Evolutionary conservation across 495 filamentous ascomycete genomes (phyloP), one percentile per base, ranked within the genome.

Genomic region (Penicillium fimorum): DNA sequence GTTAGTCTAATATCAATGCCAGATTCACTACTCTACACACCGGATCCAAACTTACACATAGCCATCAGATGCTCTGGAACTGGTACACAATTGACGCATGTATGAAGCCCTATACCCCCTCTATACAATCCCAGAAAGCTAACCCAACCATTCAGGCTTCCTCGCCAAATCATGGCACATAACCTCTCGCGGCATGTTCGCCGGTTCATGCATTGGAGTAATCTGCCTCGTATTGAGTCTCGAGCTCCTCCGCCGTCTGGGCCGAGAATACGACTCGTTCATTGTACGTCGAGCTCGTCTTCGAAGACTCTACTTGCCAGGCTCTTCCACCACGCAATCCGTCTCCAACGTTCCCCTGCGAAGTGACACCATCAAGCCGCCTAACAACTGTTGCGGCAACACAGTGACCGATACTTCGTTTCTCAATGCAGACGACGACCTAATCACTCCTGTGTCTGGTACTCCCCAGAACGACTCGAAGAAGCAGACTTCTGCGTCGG

Each of bases 11-110:
- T 47, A 53, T 53, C 65, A 37, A 43, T 32, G 13, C 35, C 13
- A 25, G 9, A 49, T 40, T 30, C 13, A 29, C 11, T 27, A 15
- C 32, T 13, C 22, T 5, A 15, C 41, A 13, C 17, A 35, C 33
- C 13, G 12, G 15, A 29, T 2, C 33, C 13, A 27, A 55, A 43
- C 58, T 58, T 49, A 64, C 37, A 20, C 7, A 38, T n/a, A 4
- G 18, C 45, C 2, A 33, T 10, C 29, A 84, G 83, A 92, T 90
- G 87, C 69, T 89, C 2, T 90, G 87, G 87, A 90, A 92, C 62
- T 90, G 87, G 87, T 72, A 86, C 56, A 87, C 84, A 0, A 70
- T 89, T 33, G 82, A 88, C 67, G 63, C 84, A 1, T 92, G 86
- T 79, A 69, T 8, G 69, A 15, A 24, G 11, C 17, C 37, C 25